Conservation (phyloP, 1,139 yeast genomes). For the Blastobotrys indianensis region DNA sequence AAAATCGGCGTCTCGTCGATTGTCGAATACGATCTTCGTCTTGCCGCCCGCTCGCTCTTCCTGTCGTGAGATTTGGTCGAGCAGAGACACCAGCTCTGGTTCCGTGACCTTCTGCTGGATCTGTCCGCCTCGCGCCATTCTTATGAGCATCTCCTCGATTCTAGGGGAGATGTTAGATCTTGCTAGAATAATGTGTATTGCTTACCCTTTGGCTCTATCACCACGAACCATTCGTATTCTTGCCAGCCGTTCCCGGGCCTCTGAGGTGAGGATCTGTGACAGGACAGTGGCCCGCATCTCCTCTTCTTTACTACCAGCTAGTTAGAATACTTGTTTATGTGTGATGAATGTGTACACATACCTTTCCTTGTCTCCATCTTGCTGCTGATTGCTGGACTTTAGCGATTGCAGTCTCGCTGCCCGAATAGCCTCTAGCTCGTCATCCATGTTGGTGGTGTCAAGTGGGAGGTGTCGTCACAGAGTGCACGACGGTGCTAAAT, state of each 20-base stretch:
- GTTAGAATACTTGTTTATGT: background rate
- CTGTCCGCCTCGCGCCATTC: conserved; percentile 75
- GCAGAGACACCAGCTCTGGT: conserved; percentile 70
- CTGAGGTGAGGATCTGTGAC: conserved; percentile 67
- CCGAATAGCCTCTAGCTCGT: conserved; percentile 83
- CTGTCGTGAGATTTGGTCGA: conserved; percentile 79
- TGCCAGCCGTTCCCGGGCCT: conserved; percentile 81
- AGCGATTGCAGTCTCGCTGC: conserved; percentile 82
- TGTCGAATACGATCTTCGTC: conserved; percentile 49
- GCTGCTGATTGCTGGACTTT: conserved; percentile 40
- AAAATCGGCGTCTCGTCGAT: conserved; percentile 25
- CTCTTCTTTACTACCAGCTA: conserved; percentile 22
- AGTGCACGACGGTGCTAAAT: background rate
- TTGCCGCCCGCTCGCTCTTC: conserved; percentile 50
- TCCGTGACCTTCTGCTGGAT: conserved; percentile 68
- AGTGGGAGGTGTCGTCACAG: background rate
- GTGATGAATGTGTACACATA: background rate
- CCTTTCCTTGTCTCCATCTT: conserved; percentile 6
- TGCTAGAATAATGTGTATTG: background rate
- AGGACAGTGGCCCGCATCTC: conserved; percentile 39
- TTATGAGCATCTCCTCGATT: conserved; percentile 76
- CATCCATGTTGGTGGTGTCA: conserved; percentile 37
- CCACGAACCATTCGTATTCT: conserved; percentile 86
- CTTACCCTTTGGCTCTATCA: conserved; percentile 69
- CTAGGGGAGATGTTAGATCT: conserved; percentile 16